These are phyloP conservation scores for Pterocarpus santalinus DNA, from an alignment of 306 rosid species.

Conservation along the genomic window DNA sequence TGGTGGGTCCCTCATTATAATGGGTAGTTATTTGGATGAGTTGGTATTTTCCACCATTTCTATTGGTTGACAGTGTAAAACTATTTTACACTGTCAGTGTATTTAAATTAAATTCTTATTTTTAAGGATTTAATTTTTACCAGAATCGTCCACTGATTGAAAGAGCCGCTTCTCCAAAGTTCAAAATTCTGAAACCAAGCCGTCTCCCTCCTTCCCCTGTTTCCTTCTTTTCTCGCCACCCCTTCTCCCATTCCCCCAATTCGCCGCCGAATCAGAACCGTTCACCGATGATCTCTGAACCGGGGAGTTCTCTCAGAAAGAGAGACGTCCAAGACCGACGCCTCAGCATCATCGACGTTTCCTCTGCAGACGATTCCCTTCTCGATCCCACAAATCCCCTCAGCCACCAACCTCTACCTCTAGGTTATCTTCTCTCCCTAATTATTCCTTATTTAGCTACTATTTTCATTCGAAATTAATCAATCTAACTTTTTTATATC, in stretches of 20 bases:
- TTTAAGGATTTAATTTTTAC: neutral
- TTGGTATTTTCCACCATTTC: too few relatives aligned
- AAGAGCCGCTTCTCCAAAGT: slow-evolving; percentile 45
- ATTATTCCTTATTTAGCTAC: neutral
- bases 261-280: slow-evolving; percentile 1
- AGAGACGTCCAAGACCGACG: slow-evolving; percentile 60
- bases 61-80: too few relatives aligned
- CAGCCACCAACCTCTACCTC: slow-evolving; percentile 41
- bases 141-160: neutral
- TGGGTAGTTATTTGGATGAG: too few relatives aligned
- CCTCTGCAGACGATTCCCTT: slow-evolving; percentile 93
- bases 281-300: slow-evolving; percentile 45
- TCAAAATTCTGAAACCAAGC: slow-evolving; percentile 37
- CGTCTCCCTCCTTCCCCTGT: neutral
- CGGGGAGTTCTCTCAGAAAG: slow-evolving; percentile 47
- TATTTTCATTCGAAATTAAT: neutral
- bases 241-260: neutral
- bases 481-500: neutral
- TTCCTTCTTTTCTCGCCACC: neutral
- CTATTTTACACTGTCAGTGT: too few relatives aligned
- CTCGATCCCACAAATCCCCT: slow-evolving; percentile 46
- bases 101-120: too few relatives aligned
- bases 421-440: slow-evolving; percentile 49
- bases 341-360: slow-evolving; percentile 87
- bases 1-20: too few relatives aligned